These are phyloP conservation scores for Stachybotrys chartarum DNA, from an alignment of 2,329 filamentous ascomycete species.

Conservation along the genomic window DNA sequence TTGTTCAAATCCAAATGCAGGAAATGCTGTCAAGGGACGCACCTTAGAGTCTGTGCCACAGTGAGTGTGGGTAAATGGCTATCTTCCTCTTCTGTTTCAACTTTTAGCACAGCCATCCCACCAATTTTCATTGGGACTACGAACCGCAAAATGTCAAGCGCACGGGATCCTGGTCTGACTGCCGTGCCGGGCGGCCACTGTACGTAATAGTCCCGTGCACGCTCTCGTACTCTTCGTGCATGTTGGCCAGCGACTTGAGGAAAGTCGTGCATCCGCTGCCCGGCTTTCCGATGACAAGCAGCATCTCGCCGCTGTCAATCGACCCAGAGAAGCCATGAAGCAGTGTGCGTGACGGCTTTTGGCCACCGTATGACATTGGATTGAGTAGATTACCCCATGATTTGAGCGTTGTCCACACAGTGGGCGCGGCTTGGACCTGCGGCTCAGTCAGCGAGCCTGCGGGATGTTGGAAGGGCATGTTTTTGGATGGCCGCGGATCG, in stretches of 20 bases:
- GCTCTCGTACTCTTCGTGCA: constrained; percentile 2
- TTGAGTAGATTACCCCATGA: neutral
- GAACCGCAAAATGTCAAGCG: neutral
- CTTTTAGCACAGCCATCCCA: neutral
- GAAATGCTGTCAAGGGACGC: neutral
- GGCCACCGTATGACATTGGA: neutral
- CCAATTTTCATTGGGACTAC: neutral
- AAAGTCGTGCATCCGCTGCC: constrained; percentile 56
- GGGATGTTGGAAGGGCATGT: neutral
- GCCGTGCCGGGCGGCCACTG: too few species aligned
- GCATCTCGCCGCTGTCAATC: constrained; percentile 60
- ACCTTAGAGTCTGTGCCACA: neutral
- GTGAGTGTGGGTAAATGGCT: neutral
- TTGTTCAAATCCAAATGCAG: neutral
- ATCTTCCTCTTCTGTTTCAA: neutral
- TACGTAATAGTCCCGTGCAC: constrained; percentile 2
- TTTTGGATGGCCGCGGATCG: neutral
- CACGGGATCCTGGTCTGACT: neutral
- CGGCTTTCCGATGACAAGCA: constrained; percentile 55
- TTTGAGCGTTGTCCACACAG: neutral
- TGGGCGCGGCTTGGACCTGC: neutral
- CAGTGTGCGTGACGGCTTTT: neutral
- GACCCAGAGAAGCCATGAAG: constrained; percentile 5
- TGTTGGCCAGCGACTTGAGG: constrained; percentile 6
- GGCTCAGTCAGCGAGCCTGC: neutral